Evolutionary conservation across 2,329 filamentous ascomycete species (phyloP), one percentile per base, ranked within the genome.

Genomic region (Alternaria atra): DNA sequence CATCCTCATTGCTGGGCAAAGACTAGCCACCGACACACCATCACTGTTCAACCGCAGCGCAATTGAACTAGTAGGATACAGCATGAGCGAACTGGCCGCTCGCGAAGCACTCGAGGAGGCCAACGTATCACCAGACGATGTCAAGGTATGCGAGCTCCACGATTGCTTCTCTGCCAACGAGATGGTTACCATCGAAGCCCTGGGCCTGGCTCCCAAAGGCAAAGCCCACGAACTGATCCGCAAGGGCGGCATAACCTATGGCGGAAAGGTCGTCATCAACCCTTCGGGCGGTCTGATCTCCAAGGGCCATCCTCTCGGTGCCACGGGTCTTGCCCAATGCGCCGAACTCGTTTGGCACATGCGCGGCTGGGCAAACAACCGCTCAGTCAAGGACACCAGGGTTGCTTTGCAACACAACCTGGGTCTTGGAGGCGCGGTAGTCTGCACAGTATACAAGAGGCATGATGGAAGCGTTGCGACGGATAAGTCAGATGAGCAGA

Each of bases 121-220:
- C 0, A 86, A 87, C 23, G 85, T 88, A 2, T 82, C 81, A 5
- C 82, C 91, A 0, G 80, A 82, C 34, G 91, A 97, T 67, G 86
- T 94, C 65, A 89, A 90, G 73, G 91, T 98, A 15, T 93, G 92
- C 74, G 94, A 98, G 82, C 84, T 98, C 62, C 95, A 98, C 81
- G 95, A 98, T 82, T 98, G 95, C 83, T 98, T 98, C 86, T 93
- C 90, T 17, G 90, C 94, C 27, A 98, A 98, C 78, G 92, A 98
- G 84, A 91, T 98, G 90, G 86, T 95, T 52, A 90, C 89, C 2
- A 89, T 98, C 52, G 94, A 98, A 76, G 92, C 92, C 0, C 85
- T 98, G 1, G 93, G 93, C 1, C 85, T 98, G 10, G 77, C 85
- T 40, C 89, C 89, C 60, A 87, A 86, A 13, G 94, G 94, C 15